Base-by-base conservation (phyloP, 768 basidiomycete genomes). In the Kwoniella dendrophila region DNA sequence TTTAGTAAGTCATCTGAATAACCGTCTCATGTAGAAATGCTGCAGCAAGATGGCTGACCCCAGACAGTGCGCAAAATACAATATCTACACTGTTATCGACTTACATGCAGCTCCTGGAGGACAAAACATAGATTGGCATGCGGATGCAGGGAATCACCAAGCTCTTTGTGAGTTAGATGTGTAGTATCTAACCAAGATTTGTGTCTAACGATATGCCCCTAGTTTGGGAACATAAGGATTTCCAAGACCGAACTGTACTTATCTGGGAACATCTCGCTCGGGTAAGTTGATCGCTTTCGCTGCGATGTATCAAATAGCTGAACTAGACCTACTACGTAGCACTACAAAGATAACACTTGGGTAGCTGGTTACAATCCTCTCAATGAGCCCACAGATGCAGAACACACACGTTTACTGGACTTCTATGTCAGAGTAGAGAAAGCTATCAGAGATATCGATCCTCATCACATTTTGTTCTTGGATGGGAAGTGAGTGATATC, bases 291-390 rank as follows among this genome's bases (percentile, higher is more conserved):
- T 12, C 36, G 16, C 10, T 14, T 43, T 27, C 32, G 2, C 27
- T 8, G 30, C 29, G 26, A 3, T 49, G 14, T 2, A 6, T 40
- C 45, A n/a, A 10, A 44, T 7, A n/a, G 22, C 24, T 49, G 12
- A 24, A 38, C 4, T 24, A 43, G 6, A 20, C 18, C 43, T 34
- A 18, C 30, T 43, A 38, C 44, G 18, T 32, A 68, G 69, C 88
- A 88, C 75, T 90, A 90, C 82, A 86, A 83, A 67, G 83, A 80
- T 58, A 88, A 91, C 78, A 82, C 84, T 63, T 90, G 89, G 89
- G 86, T 91, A 62, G 90, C 88, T 0, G 88, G 90, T 14, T 92
- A 88, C 80, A 91, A 91, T 78, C 88, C 87, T 6, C 81, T 92
- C 49, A 92, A 91, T 83, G 90, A 92, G 80, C 86, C 88, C 29